phyloP scores from a whole-genome alignment of 1,139 yeast species.

The Pichia sp. region DNA sequence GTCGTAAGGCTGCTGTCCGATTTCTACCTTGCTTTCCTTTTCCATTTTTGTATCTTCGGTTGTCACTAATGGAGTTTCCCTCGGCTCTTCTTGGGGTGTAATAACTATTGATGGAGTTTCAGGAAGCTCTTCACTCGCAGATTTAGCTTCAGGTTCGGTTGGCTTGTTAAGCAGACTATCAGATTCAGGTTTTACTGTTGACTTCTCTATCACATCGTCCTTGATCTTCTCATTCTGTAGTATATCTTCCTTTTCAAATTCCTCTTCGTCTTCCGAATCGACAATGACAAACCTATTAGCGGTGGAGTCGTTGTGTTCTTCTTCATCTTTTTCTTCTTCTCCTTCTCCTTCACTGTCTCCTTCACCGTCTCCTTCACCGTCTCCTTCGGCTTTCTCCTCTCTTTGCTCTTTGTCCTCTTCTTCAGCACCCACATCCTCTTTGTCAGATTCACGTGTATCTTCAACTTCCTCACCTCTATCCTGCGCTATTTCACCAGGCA shows the following conservation, averaged over 20 bases:
- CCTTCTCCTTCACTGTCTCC: neutral
- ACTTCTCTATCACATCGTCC: too few species aligned
- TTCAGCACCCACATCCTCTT: neutral
- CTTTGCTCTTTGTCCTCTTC: neutral
- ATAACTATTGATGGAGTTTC: neutral
- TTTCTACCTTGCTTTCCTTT: neutral
- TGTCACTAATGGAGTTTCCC: too few species aligned
- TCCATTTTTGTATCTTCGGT: neutral
- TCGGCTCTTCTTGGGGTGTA: neutral
- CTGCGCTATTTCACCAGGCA: neutral
- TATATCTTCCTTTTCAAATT: neutral
- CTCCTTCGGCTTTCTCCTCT: neutral
- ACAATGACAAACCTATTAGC: constrained; percentile 5
- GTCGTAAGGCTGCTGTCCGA: neutral
- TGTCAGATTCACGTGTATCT: too few species aligned
- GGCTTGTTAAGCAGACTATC: too few species aligned
- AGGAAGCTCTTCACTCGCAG: neutral
- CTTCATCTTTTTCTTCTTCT: neutral
- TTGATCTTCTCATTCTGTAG: too few species aligned
- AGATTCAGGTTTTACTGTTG: too few species aligned
- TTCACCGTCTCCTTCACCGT: neutral
- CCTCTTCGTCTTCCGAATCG: constrained; percentile 8
- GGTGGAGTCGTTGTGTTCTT: neutral
- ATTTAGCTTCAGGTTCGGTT: neutral
- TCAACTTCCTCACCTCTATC: neutral